Percentiles rank a stretch among this genome's conserved stretches.
Conservation (phyloP, 2,329 filamentous ascomycete species). For the Cladosporium sp. region DNA sequence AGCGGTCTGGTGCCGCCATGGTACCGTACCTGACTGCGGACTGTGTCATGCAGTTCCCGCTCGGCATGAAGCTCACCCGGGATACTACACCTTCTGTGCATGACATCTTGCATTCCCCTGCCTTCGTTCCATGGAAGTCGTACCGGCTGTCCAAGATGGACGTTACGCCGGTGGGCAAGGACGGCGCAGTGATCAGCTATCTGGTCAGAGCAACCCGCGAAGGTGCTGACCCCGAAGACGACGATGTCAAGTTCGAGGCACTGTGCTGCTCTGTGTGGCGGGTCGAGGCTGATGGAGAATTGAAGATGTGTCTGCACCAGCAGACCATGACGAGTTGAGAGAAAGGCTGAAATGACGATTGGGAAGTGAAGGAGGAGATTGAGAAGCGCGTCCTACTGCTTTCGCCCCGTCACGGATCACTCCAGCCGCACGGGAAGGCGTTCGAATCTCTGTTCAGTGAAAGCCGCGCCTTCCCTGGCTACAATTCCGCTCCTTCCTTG, state of each 20-base stretch:
- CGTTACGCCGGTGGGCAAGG: constrained; percentile 20
- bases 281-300: constrained; percentile 18
- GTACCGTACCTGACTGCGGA: constrained; percentile 23
- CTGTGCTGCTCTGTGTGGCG: constrained; percentile 27
- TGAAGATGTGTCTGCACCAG: constrained; percentile 26
- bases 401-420: too few relatives aligned
- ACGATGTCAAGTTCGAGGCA: constrained; percentile 24
- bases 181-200: constrained; percentile 25
- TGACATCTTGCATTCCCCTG: constrained; percentile 23
- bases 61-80: constrained; percentile 24
- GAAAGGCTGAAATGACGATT: background rate
- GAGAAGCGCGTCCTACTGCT: too few relatives aligned
- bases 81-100: constrained; percentile 21
- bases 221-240: constrained; percentile 15
- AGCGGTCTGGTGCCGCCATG: constrained; percentile 19
- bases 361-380: background rate
- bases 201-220: constrained; percentile 21
- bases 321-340: constrained; percentile 21
- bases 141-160: constrained; percentile 24
- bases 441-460: too few relatives aligned
- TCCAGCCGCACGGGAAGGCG: too few relatives aligned
- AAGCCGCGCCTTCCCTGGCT: background rate
- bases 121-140: constrained; percentile 26
- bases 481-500: background rate
- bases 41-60: constrained; percentile 24